Evolutionary conservation across 768 basidiomycete genomes (phyloP).

Genomic region (Auricularia sp.): DNA sequence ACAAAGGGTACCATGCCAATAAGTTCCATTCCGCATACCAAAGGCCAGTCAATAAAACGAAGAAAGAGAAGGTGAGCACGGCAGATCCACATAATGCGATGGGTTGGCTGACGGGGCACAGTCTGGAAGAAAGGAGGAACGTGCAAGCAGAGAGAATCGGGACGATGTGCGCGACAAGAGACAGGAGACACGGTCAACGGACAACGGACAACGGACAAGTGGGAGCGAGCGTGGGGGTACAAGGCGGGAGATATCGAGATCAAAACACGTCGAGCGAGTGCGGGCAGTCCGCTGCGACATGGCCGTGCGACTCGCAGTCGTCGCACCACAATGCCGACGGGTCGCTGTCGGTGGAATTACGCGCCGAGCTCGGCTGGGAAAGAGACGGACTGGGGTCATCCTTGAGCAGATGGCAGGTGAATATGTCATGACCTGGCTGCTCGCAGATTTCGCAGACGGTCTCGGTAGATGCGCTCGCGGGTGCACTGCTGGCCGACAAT

Average conservation of each 20-base stretch:
- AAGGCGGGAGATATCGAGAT: background rate
- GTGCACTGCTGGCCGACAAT: conserved; percentile 17
- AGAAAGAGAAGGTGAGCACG: too few species aligned
- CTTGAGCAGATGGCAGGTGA: conserved; percentile 68
- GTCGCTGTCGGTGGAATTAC: conserved; percentile 5
- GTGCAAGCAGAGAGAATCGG: too few species aligned
- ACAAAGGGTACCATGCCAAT: too few species aligned
- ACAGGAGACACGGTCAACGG: too few species aligned
- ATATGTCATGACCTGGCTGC: conserved; percentile 75
- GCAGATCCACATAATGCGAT: too few species aligned
- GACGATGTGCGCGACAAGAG: too few species aligned
- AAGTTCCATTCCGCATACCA: too few species aligned
- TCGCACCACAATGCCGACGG: conserved; percentile 52
- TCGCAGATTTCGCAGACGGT: conserved; percentile 81
- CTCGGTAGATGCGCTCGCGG: conserved; percentile 15
- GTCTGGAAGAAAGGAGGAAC: too few species aligned
- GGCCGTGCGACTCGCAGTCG: conserved; percentile 77
- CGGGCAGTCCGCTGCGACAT: conserved; percentile 68
- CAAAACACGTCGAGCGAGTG: conserved; percentile 82
- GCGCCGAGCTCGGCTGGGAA: conserved; percentile 7
- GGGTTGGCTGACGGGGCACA: too few species aligned
- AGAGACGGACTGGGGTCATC: conserved; percentile 30
- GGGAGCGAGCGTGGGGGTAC: too few species aligned
- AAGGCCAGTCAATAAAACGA: too few species aligned
- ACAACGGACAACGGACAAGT: too few species aligned